These are phyloP conservation scores for Populus davidiana DNA, from an alignment of 345 rosid species.

Conservation along the genomic window DNA sequence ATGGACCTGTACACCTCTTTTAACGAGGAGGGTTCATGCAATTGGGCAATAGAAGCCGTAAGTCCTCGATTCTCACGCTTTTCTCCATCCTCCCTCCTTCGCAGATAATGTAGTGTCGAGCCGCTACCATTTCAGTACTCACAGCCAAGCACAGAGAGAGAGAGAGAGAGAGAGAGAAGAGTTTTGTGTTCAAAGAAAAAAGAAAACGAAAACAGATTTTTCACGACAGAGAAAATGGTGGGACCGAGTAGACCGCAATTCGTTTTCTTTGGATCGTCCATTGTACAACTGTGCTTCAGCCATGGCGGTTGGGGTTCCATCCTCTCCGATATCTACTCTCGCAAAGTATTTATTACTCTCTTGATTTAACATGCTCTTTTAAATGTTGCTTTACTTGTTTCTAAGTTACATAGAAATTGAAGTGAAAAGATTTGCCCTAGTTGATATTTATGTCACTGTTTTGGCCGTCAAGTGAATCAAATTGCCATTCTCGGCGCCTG, in stretches of 20 bases:
- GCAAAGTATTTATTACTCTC: conserved; percentile 49
- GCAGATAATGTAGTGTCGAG: neutral
- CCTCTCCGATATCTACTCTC: conserved; percentile 84
- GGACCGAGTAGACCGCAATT: conserved; percentile 87
- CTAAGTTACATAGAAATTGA: neutral
- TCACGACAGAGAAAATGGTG: conserved; percentile 46
- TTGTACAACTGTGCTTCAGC: conserved; percentile 87
- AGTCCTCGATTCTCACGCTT: neutral
- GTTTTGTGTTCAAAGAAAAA: neutral
- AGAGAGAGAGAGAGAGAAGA: no score
- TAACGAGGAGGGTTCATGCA: neutral
- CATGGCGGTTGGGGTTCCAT: conserved; percentile 94
- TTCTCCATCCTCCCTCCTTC: neutral
- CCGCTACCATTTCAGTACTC: neutral
- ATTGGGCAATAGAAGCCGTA: neutral
- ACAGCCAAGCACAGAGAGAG: neutral
- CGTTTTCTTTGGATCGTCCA: conserved; percentile 94
- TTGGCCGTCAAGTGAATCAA: neutral
- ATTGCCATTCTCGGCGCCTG: neutral
- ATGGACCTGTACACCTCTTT: no score
- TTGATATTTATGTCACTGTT: neutral
- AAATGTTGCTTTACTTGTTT: neutral
- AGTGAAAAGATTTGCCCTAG: neutral
- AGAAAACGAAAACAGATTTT: neutral
- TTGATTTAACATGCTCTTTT: neutral